Percentiles rank a stretch among this genome's conserved stretches.
phyloP scores from a whole-genome alignment of 306 rosid genomes.

The Neltuma alba region DNA sequence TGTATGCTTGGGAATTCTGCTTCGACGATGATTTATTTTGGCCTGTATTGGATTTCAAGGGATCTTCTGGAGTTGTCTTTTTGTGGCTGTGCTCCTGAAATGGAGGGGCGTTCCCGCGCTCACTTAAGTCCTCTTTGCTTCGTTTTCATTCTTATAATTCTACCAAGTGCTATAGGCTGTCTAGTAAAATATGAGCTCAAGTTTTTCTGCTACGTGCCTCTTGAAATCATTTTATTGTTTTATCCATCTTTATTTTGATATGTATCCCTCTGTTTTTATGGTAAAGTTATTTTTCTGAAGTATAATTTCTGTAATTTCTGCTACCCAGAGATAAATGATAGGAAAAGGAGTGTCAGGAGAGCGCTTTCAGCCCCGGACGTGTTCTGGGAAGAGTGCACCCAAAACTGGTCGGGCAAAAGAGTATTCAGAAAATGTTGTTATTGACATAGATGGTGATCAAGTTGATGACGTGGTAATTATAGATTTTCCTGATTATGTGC shows the following conservation, averaged over 20 bases:
- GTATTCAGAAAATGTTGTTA: slow-evolving; percentile 51
- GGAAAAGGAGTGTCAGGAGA: slow-evolving; percentile 52
- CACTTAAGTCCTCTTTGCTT: not conserved
- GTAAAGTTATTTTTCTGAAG: slow-evolving; percentile 12
- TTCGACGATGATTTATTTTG: not conserved
- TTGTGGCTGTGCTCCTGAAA: not conserved
- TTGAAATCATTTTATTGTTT: not conserved
- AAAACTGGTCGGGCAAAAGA: slow-evolving; percentile 42
- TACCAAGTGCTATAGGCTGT: not conserved
- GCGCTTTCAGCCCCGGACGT: slow-evolving; percentile 47
- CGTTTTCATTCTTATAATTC: not conserved
- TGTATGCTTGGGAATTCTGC: not conserved
- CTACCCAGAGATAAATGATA: slow-evolving; percentile 53
- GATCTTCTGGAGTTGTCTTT: not conserved
- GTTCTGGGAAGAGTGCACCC: slow-evolving; percentile 51
- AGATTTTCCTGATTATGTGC: slow-evolving; percentile 46
- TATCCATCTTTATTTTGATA: not conserved
- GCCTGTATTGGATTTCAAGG: not conserved
- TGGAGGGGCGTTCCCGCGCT: not conserved
- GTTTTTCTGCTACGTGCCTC: not conserved
- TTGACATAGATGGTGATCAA: slow-evolving; percentile 71
- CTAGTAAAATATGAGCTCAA: not conserved
- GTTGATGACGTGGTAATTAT: slow-evolving; percentile 58
- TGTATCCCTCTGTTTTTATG: not conserved
- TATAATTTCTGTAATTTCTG: slow-evolving; percentile 16